Conservation (phyloP, 2,329 filamentous ascomycete species). For the Botrytis aclada region DNA sequence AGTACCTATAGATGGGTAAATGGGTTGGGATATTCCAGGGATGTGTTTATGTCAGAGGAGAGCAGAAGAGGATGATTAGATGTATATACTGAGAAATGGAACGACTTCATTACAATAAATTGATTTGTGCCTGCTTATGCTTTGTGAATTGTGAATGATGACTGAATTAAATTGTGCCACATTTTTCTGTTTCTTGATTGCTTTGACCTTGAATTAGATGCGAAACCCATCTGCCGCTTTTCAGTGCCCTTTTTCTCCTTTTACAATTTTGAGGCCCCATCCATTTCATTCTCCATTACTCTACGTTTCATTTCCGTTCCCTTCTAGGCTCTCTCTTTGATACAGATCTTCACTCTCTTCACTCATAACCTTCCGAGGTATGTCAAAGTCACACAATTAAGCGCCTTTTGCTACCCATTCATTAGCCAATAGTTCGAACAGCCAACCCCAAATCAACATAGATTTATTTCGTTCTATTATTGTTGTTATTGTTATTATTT, state of each 20-base stretch:
- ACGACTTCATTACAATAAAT: constrained; percentile 13
- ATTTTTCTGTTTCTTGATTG: neutral
- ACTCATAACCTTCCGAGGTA: neutral
- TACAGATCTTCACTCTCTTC: constrained; percentile 1
- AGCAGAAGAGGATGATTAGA: constrained; percentile 9
- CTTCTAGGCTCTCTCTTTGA: neutral
- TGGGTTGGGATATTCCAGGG: constrained; percentile 17
- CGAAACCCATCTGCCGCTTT: neutral
- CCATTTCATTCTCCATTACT: neutral
- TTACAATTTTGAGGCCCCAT: neutral
- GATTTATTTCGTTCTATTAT: neutral
- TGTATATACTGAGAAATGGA: constrained; percentile 18
- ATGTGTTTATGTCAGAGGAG: constrained; percentile 8
- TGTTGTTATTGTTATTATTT: neutral
- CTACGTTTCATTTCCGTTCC: neutral
- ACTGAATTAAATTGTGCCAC: neutral
- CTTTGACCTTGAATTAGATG: neutral
- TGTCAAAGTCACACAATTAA: constrained; percentile 1
- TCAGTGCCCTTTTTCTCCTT: neutral
- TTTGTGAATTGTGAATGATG: neutral
- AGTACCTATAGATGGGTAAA: constrained; percentile 16
- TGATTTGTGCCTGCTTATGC: neutral
- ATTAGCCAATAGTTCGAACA: neutral
- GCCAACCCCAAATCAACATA: neutral
- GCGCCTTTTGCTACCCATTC: neutral